Base-by-base conservation (phyloP, 768 basidiomycete genomes). In the Calocera cornea region DNA sequence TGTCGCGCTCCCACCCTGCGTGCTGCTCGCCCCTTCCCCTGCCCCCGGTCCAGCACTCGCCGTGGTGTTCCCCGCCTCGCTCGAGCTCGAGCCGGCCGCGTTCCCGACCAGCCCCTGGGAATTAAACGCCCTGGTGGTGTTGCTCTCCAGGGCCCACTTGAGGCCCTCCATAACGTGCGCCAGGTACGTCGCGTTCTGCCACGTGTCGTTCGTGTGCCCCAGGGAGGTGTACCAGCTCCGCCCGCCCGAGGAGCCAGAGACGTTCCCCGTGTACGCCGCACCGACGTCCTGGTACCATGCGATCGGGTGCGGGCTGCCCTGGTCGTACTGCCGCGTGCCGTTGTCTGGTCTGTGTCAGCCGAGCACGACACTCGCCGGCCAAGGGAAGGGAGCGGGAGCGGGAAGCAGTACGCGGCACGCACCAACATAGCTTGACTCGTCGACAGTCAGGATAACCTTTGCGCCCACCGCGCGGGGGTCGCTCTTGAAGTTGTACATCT, bases 201-300 rank as follows among this genome's bases (percentile, higher is more conserved):
- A 91, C 34, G 88, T 90, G 72, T 88, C 85, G 71, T 85, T 86
- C 65, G 85, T 76, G 74, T 95, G 92, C 0, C 91, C 91, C 0
- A 93, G 80, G 69, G 85, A 82, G 0, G 92, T 93, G 74, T 90
- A 93, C 78, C 89, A 93, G 72, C 89, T 90, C 40, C 91, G 82
- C 24, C 90, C 92, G 1, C 86, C 81, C 47, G 72, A 72, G 0
- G 41, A 29, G 54, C 22, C 22, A 7, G 54, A 22, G 5, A 73
- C 72, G 29, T 80, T 74, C 22, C 79, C 75, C 31, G 73, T 74
- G 70, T 83, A 79, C 2, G 84, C 83, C 33, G 86, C 84, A 19
- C 88, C 88, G 1, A 80, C 82, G 70, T 87, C 86, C 75, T 92
- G 90, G 74, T 83, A 92, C 91, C 90, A 94, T 24, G 92, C 90